Evolutionary conservation across 1,139 yeast species (phyloP).

Genomic region (Kluyveromyces marxianus): DNA sequence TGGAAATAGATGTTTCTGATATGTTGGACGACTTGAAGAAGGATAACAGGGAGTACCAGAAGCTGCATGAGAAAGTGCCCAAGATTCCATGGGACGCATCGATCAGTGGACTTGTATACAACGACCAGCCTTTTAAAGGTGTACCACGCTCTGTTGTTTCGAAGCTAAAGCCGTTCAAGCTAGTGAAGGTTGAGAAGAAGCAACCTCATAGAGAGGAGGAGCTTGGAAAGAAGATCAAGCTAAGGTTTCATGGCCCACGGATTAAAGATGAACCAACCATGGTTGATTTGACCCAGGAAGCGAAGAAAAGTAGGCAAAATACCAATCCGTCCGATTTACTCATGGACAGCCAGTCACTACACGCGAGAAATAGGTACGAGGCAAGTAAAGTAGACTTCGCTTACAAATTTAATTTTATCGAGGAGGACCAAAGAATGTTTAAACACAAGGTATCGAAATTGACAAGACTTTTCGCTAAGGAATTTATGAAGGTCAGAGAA

Average conservation of each 20-base stretch:
- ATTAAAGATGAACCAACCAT: constrained; percentile 23
- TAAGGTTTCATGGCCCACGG: constrained; percentile 25
- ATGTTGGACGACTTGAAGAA: constrained; percentile 15
- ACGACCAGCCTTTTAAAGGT: constrained; percentile 25
- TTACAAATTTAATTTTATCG: constrained; percentile 20
- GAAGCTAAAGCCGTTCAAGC: constrained; percentile 24
- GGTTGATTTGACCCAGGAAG: constrained; percentile 16
- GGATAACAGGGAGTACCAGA: constrained; percentile 11
- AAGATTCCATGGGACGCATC: constrained; percentile 33
- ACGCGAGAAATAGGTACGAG: constrained; percentile 7
- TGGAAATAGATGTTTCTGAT: constrained; percentile 15
- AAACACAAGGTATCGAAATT: constrained; percentile 17
- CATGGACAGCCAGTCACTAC: no score
- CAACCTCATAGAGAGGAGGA: constrained; percentile 5
- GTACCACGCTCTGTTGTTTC: constrained; percentile 25
- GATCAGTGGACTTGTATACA: constrained; percentile 28
- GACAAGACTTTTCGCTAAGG: constrained; percentile 17
- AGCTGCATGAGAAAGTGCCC: constrained; percentile 13
- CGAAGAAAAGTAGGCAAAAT: constrained; percentile 1
- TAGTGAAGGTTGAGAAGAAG: constrained; percentile 12
- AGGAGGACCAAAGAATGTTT: constrained; percentile 20
- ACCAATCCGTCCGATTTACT: constrained; percentile 1
- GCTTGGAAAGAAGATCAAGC: constrained; percentile 13
- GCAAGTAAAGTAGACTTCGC: constrained; percentile 14
- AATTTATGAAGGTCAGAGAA: constrained; percentile 18